phyloP scores from a whole-genome alignment of 2,329 filamentous ascomycete genomes.

The Cercospora sp. region DNA sequence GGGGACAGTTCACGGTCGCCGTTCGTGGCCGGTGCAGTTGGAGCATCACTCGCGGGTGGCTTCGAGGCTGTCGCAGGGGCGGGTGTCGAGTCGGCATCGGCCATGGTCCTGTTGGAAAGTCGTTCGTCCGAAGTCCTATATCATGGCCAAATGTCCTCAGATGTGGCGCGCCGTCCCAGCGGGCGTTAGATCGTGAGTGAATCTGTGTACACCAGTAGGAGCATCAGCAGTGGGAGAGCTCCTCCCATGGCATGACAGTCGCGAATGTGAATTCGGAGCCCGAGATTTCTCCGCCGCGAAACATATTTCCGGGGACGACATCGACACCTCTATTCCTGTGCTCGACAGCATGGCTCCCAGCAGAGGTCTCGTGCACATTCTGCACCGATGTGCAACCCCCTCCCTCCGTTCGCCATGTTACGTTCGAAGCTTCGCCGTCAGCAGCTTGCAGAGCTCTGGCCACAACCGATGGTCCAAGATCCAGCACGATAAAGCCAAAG shows the following conservation, averaged over 20 bases:
- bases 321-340: background rate
- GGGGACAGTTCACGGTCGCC: constrained; percentile 18
- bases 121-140: background rate
- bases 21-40: constrained; percentile 18
- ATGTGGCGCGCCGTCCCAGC: background rate
- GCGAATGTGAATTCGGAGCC: background rate
- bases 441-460: constrained; percentile 53
- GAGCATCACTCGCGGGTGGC: constrained; percentile 6
- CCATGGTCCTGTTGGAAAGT: constrained; percentile 16
- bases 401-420: constrained; percentile 22
- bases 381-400: background rate
- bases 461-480: constrained; percentile 97
- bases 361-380: constrained; percentile 29
- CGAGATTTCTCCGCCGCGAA: constrained; percentile 1
- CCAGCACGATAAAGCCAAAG: constrained; percentile 87
- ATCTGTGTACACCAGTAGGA: background rate
- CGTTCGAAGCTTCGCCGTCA: constrained; percentile 28
- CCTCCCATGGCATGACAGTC: background rate
- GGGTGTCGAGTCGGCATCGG: constrained; percentile 21
- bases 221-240: background rate
- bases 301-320: background rate
- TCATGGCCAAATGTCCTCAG: constrained; percentile 12
- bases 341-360: constrained; percentile 35
- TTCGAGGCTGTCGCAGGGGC: constrained; percentile 6
- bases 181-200: constrained; percentile 1